A percentile compares a stretch with the other conserved stretches of the same genome.
These are phyloP conservation scores for Tulasnella sp. DNA, from an alignment of 768 basidiomycete genomes.

Conservation along the genomic window DNA sequence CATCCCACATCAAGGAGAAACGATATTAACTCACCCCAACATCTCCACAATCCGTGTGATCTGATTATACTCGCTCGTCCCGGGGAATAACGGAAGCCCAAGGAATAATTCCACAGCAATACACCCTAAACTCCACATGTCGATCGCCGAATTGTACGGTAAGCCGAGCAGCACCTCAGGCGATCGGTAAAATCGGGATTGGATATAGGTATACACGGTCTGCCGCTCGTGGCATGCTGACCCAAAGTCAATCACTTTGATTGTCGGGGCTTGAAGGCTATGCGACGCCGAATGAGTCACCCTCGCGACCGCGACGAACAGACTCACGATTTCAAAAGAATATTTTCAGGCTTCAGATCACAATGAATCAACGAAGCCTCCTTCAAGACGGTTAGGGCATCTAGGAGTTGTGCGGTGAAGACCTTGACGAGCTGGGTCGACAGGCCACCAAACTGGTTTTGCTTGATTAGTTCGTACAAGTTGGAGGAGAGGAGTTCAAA, in stretches of 20 bases:
- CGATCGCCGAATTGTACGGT: conserved; percentile 88
- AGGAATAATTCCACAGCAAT: conserved; percentile 98
- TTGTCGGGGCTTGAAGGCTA: conserved; percentile 91
- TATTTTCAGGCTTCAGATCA: conserved; percentile 98
- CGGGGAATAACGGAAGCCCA: conserved; percentile 91
- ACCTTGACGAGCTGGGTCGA: conserved; percentile 97
- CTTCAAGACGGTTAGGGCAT: conserved; percentile 84
- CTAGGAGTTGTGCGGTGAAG: conserved; percentile 90
- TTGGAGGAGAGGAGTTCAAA: conserved; percentile 96
- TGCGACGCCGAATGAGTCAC: conserved; percentile 5
- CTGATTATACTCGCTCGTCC: conserved; percentile 99
- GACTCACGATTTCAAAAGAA: conserved; percentile 82
- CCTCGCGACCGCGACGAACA: conserved; percentile 15
- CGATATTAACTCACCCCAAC: conserved; percentile 62
- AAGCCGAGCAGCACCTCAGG: conserved; percentile 94
- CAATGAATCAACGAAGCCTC: conserved; percentile 95
- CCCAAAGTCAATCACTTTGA: conserved; percentile 99
- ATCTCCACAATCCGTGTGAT: conserved; percentile 94
- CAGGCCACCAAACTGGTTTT: conserved; percentile 96
- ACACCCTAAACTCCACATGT: conserved; percentile 99
- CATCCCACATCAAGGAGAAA: background rate
- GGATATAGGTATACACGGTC: conserved; percentile 99
- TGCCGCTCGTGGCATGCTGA: conserved; percentile 98
- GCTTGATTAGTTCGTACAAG: conserved; percentile 98
- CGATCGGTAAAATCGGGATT: conserved; percentile 95